Evolutionary conservation across 2,329 filamentous ascomycete genomes (phyloP).

Genomic region (Venturia oleaginea): DNA sequence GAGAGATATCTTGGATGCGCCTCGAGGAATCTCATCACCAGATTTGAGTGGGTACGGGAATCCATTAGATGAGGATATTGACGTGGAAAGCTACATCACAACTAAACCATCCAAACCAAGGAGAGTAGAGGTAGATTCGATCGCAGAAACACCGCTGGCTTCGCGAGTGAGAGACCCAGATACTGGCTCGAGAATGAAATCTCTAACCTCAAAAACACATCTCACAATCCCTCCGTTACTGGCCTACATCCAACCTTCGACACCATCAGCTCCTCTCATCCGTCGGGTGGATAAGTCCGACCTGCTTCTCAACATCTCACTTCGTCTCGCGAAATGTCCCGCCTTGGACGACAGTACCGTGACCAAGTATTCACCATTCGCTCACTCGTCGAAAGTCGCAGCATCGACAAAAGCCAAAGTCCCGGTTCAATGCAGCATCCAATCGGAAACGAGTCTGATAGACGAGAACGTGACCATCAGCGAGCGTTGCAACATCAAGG

Average conservation of each 20-base stretch:
- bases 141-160: slow-evolving; percentile 20
- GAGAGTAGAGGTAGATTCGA: slow-evolving; percentile 5
- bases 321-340: slow-evolving; percentile 79
- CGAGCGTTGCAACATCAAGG: slow-evolving; percentile 86
- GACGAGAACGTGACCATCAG: slow-evolving; percentile 84
- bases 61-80: slow-evolving; percentile 1
- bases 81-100: slow-evolving; percentile 9
- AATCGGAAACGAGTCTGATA: slow-evolving; percentile 70
- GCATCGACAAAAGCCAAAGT: slow-evolving; percentile 66
- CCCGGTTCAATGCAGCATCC: slow-evolving; percentile 71
- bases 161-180: slow-evolving; percentile 25
- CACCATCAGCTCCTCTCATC: slow-evolving; percentile 54
- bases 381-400: slow-evolving; percentile 66
- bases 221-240: slow-evolving; percentile 62
- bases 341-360: slow-evolving; percentile 54
- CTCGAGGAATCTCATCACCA: slow-evolving; percentile 31
- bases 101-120: slow-evolving; percentile 2
- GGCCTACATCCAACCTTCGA: slow-evolving; percentile 67
- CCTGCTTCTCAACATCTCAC: slow-evolving; percentile 69
- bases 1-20: slow-evolving; percentile 51
- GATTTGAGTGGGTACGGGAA: not conserved
- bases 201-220: slow-evolving; percentile 22
- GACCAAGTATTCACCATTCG: slow-evolving; percentile 56
- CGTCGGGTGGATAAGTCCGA: slow-evolving; percentile 82
- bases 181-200: slow-evolving; percentile 19